Base-by-base conservation (phyloP, 1,139 yeast species). In the Yamadazyma trypodendri region DNA sequence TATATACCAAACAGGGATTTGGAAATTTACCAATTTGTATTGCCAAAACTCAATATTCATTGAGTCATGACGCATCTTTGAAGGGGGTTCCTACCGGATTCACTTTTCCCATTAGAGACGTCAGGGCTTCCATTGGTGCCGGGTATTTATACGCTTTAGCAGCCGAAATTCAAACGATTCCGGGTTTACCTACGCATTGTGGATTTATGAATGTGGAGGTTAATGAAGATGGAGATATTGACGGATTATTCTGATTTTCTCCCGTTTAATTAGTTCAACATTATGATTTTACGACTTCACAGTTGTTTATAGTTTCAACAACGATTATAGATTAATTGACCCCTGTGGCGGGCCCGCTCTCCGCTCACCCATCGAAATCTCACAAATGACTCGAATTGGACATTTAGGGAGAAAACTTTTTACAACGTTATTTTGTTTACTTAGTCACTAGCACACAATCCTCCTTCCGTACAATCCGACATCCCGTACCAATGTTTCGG, bases 171-270 rank as follows among this genome's bases (percentile, higher is more conserved):
- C 94, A 85, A 78, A 92, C 98, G 37, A 90, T 92, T 52, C 98
- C 98, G 21, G 98, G 98, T 44, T 76, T 92, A 60, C 96, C 97
- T 43, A 92, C 97, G 18, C 92, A 87, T 58, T 84, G 95, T 65
- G 97, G 97, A 30, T 92, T 87, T 72, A 88, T 90, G 95, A 86
- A 90, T 61, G 95, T 92, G 42, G 97, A 92, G 64, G 95, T 92
- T 45, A 84, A 85, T 58, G 90, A 84, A 38, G 84, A 88, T 42
- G 97, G 97, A 42, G 95, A 90, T 57, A 90, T 92, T 53, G 95
- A 88, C 52, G 98, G 98, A 37, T 77, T 92, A 68, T 90, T 90
- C 62, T 90, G 73, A 63, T 13, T 12, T n/a, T 14, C 16, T 13
- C 18, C 3, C 7, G 24, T 27, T 35, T 32, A 36, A 34, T 35